Conservation (phyloP, 805 yeast genomes). For the Candida vaughaniae region DNA sequence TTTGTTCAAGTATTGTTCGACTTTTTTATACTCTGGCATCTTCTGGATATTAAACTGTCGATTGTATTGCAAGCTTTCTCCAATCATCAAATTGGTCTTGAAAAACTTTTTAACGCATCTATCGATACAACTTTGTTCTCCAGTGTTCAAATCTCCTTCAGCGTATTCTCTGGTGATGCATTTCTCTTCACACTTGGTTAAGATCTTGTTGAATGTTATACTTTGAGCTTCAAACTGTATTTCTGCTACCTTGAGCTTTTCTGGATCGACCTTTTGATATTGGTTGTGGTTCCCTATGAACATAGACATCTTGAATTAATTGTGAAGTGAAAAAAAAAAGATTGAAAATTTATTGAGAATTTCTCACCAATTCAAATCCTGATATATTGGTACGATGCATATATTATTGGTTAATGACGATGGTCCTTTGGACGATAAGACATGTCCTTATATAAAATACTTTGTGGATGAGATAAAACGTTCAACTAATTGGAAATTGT, state of each 20-base stretch:
- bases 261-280: conserved; percentile 50
- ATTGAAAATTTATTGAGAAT: too few species aligned
- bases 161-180: conserved; percentile 86
- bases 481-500: conserved; percentile 78
- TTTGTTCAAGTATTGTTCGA: conserved; percentile 7
- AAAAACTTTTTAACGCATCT: conserved; percentile 85
- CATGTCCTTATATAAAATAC: conserved; percentile 83
- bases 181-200: conserved; percentile 64
- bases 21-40: conserved; percentile 43
- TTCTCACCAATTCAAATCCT: too few species aligned
- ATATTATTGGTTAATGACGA: conserved; percentile 85
- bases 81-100: conserved; percentile 64
- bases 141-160: conserved; percentile 81
- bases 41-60: conserved; percentile 14
- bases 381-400: conserved; percentile 49
- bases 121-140: conserved; percentile 79
- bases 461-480: conserved; percentile 66
- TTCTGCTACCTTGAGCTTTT: conserved; percentile 60
- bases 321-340: neutral
- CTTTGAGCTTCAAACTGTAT: conserved; percentile 68
- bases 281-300: conserved; percentile 51
- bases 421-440: conserved; percentile 80
- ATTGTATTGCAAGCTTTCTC: conserved; percentile 46
- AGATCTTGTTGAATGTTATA: conserved; percentile 54
- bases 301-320: conserved; percentile 51